These are phyloP conservation scores for Paxillus involutus DNA, from an alignment of 768 basidiomycete species.

Conservation along the genomic window DNA sequence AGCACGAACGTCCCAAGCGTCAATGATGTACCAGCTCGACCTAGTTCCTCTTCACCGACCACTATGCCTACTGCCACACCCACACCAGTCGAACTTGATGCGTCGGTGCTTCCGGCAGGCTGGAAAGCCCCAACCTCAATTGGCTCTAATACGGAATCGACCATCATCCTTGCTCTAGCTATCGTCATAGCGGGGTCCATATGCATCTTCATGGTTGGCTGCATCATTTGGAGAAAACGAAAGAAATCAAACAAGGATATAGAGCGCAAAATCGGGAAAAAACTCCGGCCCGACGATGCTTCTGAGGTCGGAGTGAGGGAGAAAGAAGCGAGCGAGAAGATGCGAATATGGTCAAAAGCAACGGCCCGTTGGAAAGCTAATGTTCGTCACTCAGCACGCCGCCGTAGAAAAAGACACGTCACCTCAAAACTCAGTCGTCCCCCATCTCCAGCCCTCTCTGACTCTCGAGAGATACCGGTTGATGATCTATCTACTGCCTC, in stretches of 20 bases:
- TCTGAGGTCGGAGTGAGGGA: constrained; percentile 37
- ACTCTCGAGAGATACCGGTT: constrained; percentile 9
- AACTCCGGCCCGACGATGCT: constrained; percentile 18
- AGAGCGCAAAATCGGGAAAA: constrained; percentile 45
- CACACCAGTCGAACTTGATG: constrained; percentile 17
- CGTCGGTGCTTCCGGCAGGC: constrained; percentile 48
- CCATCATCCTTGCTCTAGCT: constrained; percentile 55
- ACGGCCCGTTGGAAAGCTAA: constrained; percentile 70
- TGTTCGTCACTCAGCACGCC: constrained; percentile 58
- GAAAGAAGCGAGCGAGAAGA: constrained; percentile 47
- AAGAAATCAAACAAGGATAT: constrained; percentile 45
- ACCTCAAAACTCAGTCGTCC: constrained; percentile 10
- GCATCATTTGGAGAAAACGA: constrained; percentile 56
- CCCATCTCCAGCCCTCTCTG: constrained; percentile 17
- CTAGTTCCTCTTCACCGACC: constrained; percentile 6
- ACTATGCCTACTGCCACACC: constrained; percentile 18
- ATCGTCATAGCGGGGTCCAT: constrained; percentile 64
- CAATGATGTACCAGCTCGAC: neutral
- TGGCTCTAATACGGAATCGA: constrained; percentile 35
- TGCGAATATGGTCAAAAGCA: constrained; percentile 64
- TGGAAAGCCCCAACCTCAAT: constrained; percentile 38
- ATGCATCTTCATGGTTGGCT: constrained; percentile 57
- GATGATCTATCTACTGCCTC: constrained; percentile 15
- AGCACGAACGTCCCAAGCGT: constrained; percentile 4
- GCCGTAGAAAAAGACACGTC: constrained; percentile 39